Conservation (phyloP, 2,329 filamentous ascomycete genomes). For the Fusarium secorum region DNA sequence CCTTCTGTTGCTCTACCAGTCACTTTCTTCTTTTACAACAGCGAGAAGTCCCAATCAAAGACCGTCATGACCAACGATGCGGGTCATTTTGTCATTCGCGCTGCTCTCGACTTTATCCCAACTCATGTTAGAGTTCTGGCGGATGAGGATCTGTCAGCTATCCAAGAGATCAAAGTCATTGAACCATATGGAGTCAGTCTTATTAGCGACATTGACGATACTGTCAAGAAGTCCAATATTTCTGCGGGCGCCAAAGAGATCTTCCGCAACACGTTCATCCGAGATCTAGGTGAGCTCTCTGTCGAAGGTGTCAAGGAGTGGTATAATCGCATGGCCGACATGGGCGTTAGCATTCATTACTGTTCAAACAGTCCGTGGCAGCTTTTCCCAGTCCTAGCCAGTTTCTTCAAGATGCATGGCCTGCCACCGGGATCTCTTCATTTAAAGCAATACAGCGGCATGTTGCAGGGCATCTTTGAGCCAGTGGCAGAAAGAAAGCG, state of each 20-base stretch:
- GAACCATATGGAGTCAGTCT: conserved; percentile 84
- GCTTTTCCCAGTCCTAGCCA: conserved; percentile 86
- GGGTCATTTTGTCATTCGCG: conserved; percentile 85
- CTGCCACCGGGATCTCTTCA: conserved; percentile 91
- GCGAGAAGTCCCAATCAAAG: conserved; percentile 79
- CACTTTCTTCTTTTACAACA: conserved; percentile 95
- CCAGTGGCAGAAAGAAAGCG: conserved; percentile 96
- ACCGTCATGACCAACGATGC: conserved; percentile 87
- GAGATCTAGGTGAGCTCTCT: conserved; percentile 80
- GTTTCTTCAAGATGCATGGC: conserved; percentile 81
- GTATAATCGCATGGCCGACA: conserved; percentile 79
- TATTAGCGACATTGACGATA: conserved; percentile 98
- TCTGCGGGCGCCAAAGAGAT: conserved; percentile 87
- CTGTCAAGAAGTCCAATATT: conserved; percentile 95
- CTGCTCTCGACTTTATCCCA: conserved; percentile 86
- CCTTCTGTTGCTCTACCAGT: conserved; percentile 80
- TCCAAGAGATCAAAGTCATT: conserved; percentile 78
- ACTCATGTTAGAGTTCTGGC: conserved; percentile 89
- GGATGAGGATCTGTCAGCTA: conserved; percentile 82
- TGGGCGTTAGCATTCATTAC: conserved; percentile 92
- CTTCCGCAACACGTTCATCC: conserved; percentile 94
- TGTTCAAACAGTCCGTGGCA: conserved; percentile 99
- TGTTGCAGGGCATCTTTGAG: conserved; percentile 98
- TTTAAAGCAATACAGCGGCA: conserved; percentile 93
- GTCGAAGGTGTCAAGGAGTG: conserved; percentile 90